These are phyloP conservation scores for Elsinoe ampelina DNA, from an alignment of 2,329 filamentous ascomycete genomes.

Conservation along the genomic window DNA sequence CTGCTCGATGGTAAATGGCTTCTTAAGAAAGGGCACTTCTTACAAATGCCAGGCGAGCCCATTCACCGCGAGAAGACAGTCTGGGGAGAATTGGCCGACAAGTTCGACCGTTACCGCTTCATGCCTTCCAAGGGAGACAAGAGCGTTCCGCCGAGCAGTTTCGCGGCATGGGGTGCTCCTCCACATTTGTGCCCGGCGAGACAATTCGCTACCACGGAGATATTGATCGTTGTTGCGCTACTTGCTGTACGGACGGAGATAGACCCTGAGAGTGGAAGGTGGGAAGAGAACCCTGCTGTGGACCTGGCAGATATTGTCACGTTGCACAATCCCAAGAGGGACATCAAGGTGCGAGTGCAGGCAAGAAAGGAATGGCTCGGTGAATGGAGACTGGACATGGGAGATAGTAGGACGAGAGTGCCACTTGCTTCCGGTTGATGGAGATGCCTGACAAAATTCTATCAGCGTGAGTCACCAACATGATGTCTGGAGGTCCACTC, in stretches of 20 bases:
- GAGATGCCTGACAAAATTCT: no score
- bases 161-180: constrained; percentile 17
- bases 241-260: constrained; percentile 20
- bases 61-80: constrained; percentile 24
- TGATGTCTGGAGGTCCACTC: no score
- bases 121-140: constrained; percentile 1
- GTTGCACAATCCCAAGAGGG: background rate
- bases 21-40: constrained; percentile 28
- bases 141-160: constrained; percentile 2
- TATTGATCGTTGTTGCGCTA: constrained; percentile 22
- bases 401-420: background rate
- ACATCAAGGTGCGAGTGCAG: background rate
- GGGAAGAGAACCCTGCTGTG: background rate
- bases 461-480: no score
- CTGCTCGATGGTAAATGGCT: constrained; percentile 27
- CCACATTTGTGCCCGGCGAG: constrained; percentile 24
- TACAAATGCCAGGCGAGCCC: constrained; percentile 28
- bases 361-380: background rate
- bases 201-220: constrained; percentile 23
- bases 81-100: constrained; percentile 25
- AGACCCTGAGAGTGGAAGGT: background rate
- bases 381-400: background rate
- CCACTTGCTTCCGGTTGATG: background rate
- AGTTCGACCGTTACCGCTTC: constrained; percentile 21
- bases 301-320: background rate